Conservation (phyloP, 1,284 basidiomycete species). For the Cryptococcus wingfieldii region DNA sequence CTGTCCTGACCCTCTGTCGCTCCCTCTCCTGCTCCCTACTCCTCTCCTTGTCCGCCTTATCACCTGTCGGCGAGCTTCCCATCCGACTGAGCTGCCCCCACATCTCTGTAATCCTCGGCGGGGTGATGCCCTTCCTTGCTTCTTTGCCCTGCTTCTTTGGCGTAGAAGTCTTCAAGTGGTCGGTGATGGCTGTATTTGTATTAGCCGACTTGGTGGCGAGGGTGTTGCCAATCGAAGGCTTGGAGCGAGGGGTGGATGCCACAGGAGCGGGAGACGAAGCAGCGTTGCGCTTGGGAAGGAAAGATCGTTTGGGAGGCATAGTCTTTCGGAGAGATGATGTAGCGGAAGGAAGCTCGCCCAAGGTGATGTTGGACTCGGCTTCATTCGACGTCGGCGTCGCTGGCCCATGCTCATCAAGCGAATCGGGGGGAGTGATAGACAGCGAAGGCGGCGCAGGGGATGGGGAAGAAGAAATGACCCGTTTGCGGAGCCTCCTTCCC, state of each 20-base stretch:
- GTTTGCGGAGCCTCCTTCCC: slow-evolving; percentile 9
- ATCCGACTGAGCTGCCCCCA: slow-evolving; percentile 20
- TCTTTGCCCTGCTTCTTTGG: slow-evolving; percentile 3
- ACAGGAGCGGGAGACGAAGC: neutral
- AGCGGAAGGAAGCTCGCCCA: too few species aligned
- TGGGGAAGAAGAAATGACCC: slow-evolving; percentile 3
- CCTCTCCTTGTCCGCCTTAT: neutral
- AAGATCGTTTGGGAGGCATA: slow-evolving; percentile 7
- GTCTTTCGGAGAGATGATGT: neutral
- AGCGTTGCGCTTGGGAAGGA: slow-evolving; percentile 12
- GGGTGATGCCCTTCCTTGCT: slow-evolving; percentile 8
- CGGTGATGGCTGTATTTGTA: neutral
- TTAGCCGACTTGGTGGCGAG: neutral
- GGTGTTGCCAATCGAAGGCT: neutral
- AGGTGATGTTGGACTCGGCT: too few species aligned
- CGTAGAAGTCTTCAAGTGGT: slow-evolving; percentile 3
- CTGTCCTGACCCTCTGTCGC: neutral
- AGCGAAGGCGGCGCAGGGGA: neutral
- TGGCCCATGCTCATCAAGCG: neutral
- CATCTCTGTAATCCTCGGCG: slow-evolving; percentile 16
- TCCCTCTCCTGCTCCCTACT: neutral
- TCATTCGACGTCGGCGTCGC: slow-evolving; percentile 1
- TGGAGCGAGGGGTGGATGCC: slow-evolving; percentile 1
- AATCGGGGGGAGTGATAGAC: neutral
- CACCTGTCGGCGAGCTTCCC: slow-evolving; percentile 10